These are phyloP conservation scores for Lavandula angustifolia DNA, from an alignment of 257 asterid species.

Conservation along the genomic window DNA sequence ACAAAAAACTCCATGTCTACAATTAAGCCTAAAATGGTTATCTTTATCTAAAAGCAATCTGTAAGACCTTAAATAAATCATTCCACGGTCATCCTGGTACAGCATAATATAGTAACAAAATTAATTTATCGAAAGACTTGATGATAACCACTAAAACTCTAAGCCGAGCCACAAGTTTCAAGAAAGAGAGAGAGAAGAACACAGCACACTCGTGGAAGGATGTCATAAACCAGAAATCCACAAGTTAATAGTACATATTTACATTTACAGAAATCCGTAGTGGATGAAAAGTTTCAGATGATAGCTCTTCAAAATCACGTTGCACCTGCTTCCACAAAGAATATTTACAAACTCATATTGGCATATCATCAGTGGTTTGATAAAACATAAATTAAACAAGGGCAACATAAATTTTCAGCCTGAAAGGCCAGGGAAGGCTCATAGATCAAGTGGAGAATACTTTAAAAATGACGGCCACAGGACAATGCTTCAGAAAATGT, in stretches of 20 bases:
- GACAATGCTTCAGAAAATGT: background rate
- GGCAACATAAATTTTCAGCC: no score
- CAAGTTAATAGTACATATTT: conserved; percentile 40
- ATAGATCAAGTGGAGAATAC: background rate
- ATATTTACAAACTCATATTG: background rate
- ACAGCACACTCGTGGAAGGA: background rate
- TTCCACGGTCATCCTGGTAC: conserved; percentile 22
- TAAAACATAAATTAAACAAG: conserved; percentile 19
- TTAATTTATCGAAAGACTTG: background rate
- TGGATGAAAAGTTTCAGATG: conserved; percentile 93
- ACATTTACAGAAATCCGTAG: conserved; percentile 87
- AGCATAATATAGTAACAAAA: conserved; percentile 19
- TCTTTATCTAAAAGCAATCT: conserved; percentile 22
- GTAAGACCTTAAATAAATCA: conserved; percentile 5
- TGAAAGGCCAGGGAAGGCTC: background rate
- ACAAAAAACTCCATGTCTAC: conserved; percentile 2
- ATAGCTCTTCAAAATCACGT: conserved; percentile 97
- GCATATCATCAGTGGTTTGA: no score
- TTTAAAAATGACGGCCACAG: background rate
- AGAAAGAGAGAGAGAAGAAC: conserved; percentile 20
- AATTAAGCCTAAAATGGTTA: conserved; percentile 22
- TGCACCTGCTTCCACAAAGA: conserved; percentile 67
- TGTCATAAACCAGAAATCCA: conserved; percentile 16
- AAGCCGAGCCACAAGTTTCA: conserved; percentile 10
- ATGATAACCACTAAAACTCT: conserved; percentile 9